Percentiles rank a stretch among this genome's conserved stretches.
Conservation (phyloP, 306 rosid species). For the Rosa rugosa region DNA sequence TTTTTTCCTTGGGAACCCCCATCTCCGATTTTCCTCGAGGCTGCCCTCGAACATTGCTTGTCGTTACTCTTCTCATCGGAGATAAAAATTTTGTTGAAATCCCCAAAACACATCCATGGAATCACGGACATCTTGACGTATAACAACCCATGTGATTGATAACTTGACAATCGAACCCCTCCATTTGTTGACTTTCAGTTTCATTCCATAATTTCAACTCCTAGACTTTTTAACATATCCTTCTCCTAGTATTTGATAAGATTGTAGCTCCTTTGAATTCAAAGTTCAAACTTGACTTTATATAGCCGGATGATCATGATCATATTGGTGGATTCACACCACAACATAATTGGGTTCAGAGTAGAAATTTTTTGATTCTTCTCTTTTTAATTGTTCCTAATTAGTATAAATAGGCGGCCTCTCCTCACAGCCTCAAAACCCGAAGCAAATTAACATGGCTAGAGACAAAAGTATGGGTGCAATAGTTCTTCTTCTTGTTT, state of each 20-base stretch:
- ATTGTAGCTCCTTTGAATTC: neutral
- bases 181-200: neutral
- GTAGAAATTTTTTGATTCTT: neutral
- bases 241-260: neutral
- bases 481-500: constrained; percentile 8
- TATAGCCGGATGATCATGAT: neutral
- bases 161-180: neutral
- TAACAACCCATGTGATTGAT: no score
- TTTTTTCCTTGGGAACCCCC: no score
- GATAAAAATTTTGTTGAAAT: no score
- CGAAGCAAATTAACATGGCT: neutral
- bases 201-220: neutral
- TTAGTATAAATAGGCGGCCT: neutral
- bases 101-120: no score
- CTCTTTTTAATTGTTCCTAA: neutral
- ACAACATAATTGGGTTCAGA: neutral
- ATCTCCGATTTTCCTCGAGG: no score
- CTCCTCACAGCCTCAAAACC: neutral
- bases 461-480: neutral
- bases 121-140: no score
- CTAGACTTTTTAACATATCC: neutral
- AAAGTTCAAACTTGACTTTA: neutral
- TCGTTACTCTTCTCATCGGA: no score
- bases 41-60: no score
- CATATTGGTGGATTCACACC: neutral